Evolutionary conservation across 139 green algal species (phyloP).

Genomic region (Chlamydomonas incerta): DNA sequence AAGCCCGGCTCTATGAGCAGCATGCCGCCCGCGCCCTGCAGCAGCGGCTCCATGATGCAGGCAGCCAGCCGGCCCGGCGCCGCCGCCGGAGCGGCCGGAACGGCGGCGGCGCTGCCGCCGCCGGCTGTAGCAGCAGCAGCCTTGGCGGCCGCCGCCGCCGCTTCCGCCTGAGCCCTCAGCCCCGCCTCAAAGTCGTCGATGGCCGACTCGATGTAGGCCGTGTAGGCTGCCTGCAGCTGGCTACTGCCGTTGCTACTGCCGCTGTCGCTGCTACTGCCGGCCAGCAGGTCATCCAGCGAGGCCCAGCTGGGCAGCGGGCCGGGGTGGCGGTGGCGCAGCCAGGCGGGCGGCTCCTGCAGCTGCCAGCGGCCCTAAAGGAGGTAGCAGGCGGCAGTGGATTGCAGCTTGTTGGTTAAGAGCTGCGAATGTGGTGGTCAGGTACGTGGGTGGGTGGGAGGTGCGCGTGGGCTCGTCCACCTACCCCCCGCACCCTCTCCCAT

Average conservation of each 20-base stretch:
- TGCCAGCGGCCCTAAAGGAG: conserved; percentile 32
- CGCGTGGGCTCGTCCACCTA: too few relatives aligned
- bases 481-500: neutral
- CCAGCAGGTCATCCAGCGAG: conserved; percentile 14
- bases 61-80: conserved; percentile 53
- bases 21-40: conserved; percentile 97
- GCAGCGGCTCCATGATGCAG: conserved; percentile 87
- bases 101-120: too few relatives aligned
- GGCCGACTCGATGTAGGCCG: conserved; percentile 22
- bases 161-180: neutral
- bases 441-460: too few relatives aligned
- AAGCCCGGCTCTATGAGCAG: conserved; percentile 92
- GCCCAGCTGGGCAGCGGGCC: conserved; percentile 20
- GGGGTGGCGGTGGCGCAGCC: neutral
- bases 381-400: too few relatives aligned
- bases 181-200: conserved; percentile 33
- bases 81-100: too few relatives aligned
- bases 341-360: conserved; percentile 39
- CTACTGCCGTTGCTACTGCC: conserved; percentile 12
- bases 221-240: conserved; percentile 16
- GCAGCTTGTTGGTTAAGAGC: too few relatives aligned
- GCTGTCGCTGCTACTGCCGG: neutral
- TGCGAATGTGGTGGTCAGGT: too few relatives aligned
- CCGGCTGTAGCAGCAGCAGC: neutral
- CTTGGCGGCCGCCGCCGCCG: neutral